Percentiles rank a stretch among this genome's conserved stretches.
phyloP scores from a whole-genome alignment of 805 yeast genomes.

The Myxozyma geophila region DNA sequence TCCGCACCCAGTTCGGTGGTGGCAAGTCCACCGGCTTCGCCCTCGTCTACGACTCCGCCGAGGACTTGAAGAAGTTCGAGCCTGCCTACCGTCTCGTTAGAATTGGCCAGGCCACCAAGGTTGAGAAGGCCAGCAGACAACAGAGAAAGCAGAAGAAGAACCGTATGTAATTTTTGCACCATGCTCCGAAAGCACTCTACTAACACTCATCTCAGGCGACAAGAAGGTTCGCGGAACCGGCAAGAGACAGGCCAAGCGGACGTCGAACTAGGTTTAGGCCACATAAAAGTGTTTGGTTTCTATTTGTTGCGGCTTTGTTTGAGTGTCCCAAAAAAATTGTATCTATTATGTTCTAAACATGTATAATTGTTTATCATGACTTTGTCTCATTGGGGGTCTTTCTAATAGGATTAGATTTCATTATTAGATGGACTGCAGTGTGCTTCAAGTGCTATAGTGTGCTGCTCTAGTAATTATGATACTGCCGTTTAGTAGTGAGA shows the following conservation, averaged over 20 bases:
- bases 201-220: constrained; percentile 49
- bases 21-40: constrained; percentile 99
- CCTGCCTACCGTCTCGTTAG: constrained; percentile 99
- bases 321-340: constrained; percentile 13
- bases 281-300: constrained; percentile 22
- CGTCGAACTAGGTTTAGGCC: constrained; percentile 30
- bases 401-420: background rate
- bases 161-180: constrained; percentile 53
- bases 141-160: constrained; percentile 99
- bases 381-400: constrained; percentile 1
- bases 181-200: background rate
- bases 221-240: constrained; percentile 99
- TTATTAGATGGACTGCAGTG: background rate
- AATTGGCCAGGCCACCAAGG: constrained; percentile 95
- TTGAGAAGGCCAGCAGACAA: constrained; percentile 98
- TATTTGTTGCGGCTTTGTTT: constrained; percentile 18
- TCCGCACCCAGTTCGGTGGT: constrained; percentile 99
- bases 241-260: constrained; percentile 79
- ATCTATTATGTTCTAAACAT: constrained; percentile 5
- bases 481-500: background rate
- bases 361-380: constrained; percentile 4
- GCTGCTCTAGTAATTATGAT: background rate
- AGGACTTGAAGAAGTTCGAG: constrained; percentile 98
- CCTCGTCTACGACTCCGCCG: constrained; percentile 95
- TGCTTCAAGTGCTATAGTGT: background rate